Evolutionary conservation across 257 asterid species (phyloP), one percentile per base, ranked within the genome.

Genomic region (Solanum peruvianum): DNA sequence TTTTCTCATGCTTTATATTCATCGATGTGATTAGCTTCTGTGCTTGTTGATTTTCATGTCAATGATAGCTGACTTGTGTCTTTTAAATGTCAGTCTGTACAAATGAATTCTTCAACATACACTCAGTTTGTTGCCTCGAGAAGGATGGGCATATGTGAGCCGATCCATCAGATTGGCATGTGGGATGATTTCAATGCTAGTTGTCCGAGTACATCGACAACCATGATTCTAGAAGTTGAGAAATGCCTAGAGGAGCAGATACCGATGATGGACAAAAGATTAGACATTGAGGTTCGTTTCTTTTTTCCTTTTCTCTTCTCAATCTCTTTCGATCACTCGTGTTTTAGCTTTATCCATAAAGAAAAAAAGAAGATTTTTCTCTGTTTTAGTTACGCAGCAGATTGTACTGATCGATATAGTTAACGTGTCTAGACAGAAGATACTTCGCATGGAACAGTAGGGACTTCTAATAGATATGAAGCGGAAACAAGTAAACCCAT

Each of bases 111-210:
- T n/a, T 80, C 85, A 29, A 75, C 95, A 37, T 91, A 96, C 16
- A 92, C 97, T 2, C 96, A 92, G 35, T 95, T 94, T 85, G 93
- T 93, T 49, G 97, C 98, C 42, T 86, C 97, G 10, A 88, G 97
- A 73, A 90, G 98, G 87, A 93, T 96, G 98, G 98, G 96, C 71
- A 83, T 95, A 66, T 96, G 91, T 21, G 98, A 96, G 60, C 94
- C 97, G 0, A 87, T 92, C 56, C 95, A 92, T 86, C 99, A 91
- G 82, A 85, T 95, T 81, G 90, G 88, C 87, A 93, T 90, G 93
- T 96, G 99, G 98, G 94, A 86, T 44, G 98, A 96, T 87, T 96
- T 94, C 87, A 88, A 88, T 90, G 91, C 90, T 69, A 92, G 90
- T 90, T 78, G 89, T 27, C 77, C 69, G 2, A 92, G 87, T 13